Conservation (phyloP, 805 yeast species). For the Candida oleophila region DNA sequence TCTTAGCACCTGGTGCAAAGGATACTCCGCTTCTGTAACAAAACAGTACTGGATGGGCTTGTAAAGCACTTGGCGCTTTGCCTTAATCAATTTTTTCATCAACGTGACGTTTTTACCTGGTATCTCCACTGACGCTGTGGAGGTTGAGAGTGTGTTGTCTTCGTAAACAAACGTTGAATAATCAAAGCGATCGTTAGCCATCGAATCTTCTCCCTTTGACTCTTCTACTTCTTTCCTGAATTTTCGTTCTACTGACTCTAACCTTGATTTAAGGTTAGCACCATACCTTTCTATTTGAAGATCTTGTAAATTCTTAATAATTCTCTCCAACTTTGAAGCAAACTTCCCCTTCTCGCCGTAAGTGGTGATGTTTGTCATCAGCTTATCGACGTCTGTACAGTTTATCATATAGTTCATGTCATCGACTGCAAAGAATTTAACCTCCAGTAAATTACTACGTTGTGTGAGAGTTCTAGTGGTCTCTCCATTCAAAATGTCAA, state of each 20-base stretch:
- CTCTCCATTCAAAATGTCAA: slow-evolving; percentile 7
- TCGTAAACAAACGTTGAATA: slow-evolving; percentile 7
- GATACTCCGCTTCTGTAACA: slow-evolving; percentile 14
- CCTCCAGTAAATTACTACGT: slow-evolving; percentile 1
- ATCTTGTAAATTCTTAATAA: slow-evolving; percentile 13
- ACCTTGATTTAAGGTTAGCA: slow-evolving; percentile 7
- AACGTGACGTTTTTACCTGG: not conserved
- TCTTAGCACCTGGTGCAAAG: slow-evolving; percentile 12
- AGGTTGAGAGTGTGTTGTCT: slow-evolving; percentile 6
- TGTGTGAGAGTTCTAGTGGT: no score
- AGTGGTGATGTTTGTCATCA: slow-evolving; percentile 3
- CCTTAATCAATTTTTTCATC: slow-evolving; percentile 11
- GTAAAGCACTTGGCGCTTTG: slow-evolving; percentile 16
- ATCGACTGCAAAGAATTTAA: slow-evolving; percentile 22
- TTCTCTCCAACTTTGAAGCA: slow-evolving; percentile 10
- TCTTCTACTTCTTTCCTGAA: not conserved
- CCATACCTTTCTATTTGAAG: slow-evolving; percentile 9
- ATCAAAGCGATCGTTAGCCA: not conserved
- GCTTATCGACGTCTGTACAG: slow-evolving; percentile 11
- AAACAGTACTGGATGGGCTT: slow-evolving; percentile 26
- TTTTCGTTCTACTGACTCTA: slow-evolving; percentile 4
- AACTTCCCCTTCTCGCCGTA: slow-evolving; percentile 15
- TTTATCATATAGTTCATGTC: slow-evolving; percentile 17
- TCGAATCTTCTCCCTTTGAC: not conserved
- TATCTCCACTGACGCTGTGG: not conserved